Base-by-base conservation (phyloP, 2,329 filamentous ascomycete species). In the Tolypocladium amazonense region DNA sequence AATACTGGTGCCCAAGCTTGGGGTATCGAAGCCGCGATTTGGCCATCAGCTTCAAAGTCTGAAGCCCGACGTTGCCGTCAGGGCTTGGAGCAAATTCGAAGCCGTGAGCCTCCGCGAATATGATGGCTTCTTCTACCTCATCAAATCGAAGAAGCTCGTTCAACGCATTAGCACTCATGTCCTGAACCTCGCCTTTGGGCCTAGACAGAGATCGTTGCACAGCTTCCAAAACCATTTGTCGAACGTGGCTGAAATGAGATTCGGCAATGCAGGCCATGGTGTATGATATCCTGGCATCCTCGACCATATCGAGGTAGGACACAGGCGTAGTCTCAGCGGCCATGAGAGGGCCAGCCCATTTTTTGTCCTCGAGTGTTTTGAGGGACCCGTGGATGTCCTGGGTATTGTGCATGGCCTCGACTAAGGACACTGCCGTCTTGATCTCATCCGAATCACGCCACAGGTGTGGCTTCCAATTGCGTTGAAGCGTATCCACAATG, bases 201-300 rank as follows among this genome's bases (percentile, higher is more conserved):
- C 84, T 79, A 1, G 81, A 76, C 62, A 86, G 83, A 1, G 81
- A 77, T 59, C 74, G 77, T 57, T 81, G 78, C 27, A 88, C 72
- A 20, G 80, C 79, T 58, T 78, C 78, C 23, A 88, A 69, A 20
- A 86, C 81, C 15, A 79, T 77, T 58, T 83, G 82, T 47, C 86
- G 83, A 38, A 88, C 74, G 41, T 79, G 76, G 47, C 82, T 81
- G 60, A 88, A 87, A 66, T 87, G 84, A n/a, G 85, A 82, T 66
- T 88, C 85, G 8, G 85, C 85, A 61, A 88, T 81, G 65, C 86
- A 88, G 18, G 85, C 86, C 83, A 88, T 87, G 1, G 84, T 87
- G 67, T 88, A 88, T 0, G 86, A 88, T 2, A 87, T 80, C 20
- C 75, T 72, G 0, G 76, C 73, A 47, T 80, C 77, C 63, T 82